Percentiles rank a stretch among this genome's conserved stretches.
phyloP scores from a whole-genome alignment of 441 rosid species.

The Metrosideros polymorpha region DNA sequence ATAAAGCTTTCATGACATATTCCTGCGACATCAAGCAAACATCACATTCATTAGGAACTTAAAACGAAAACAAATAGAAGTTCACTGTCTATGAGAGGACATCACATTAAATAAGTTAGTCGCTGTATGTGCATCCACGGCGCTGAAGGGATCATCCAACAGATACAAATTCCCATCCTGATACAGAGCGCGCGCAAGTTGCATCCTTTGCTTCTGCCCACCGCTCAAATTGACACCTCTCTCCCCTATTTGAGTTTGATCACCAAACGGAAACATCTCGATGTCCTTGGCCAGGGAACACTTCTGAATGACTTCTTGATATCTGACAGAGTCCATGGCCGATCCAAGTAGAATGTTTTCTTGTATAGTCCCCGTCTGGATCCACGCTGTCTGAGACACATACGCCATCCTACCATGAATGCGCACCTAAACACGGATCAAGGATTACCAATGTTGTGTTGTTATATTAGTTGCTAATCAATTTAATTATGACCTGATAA shows the following conservation, averaged over 20 bases:
- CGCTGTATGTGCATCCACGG: conserved; percentile 56
- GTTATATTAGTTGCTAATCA: background rate
- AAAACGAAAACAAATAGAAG: background rate
- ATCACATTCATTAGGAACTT: background rate
- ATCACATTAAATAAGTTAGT: conserved; percentile 36
- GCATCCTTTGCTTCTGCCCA: conserved; percentile 61
- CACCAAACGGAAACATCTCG: conserved; percentile 30
- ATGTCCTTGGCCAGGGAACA: conserved; percentile 36
- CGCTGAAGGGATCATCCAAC: conserved; percentile 57
- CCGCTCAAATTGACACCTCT: conserved; percentile 51
- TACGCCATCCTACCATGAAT: conserved; percentile 28
- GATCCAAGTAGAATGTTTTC: conserved; percentile 49
- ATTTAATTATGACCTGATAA: background rate
- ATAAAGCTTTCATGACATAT: conserved; percentile 28
- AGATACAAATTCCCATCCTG: conserved; percentile 39
- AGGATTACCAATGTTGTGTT: background rate
- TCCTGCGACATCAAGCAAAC: conserved; percentile 21
- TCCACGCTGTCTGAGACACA: conserved; percentile 47
- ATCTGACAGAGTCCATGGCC: conserved; percentile 30
- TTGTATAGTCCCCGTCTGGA: conserved; percentile 41
- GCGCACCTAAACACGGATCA: background rate
- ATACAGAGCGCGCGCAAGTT: conserved; percentile 49
- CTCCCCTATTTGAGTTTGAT: conserved; percentile 44
- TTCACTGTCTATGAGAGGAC: background rate
- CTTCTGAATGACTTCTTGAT: conserved; percentile 25